Evolutionary conservation across 23 red algal genomes (phyloP).

Genomic region (Cyanidium caldarium): DNA sequence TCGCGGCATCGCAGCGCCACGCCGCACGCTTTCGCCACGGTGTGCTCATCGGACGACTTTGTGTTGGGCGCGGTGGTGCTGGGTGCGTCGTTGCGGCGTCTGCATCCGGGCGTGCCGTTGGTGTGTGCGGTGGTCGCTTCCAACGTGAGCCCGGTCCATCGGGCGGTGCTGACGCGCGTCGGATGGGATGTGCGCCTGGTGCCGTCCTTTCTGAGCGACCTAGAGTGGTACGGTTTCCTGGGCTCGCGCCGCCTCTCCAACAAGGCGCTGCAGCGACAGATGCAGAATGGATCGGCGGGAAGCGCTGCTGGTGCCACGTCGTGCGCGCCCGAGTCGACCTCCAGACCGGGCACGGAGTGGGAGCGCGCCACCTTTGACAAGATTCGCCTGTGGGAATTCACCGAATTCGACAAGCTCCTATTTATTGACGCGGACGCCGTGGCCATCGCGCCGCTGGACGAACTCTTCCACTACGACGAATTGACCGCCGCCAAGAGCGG

Average conservation of each 20-base stretch:
- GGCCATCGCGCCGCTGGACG: neutral
- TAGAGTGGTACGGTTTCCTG: conserved; percentile 2
- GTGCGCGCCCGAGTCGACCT: neutral
- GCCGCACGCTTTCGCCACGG: neutral
- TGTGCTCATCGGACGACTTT: neutral
- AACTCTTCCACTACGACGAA: conserved; percentile 2
- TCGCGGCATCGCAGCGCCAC: no score
- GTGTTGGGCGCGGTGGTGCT: neutral
- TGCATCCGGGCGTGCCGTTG: neutral
- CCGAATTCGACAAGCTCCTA: neutral
- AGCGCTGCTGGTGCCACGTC: neutral
- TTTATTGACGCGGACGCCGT: neutral
- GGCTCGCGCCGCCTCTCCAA: neutral
- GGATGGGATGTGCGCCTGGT: neutral
- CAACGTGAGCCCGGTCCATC: neutral
- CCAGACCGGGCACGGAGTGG: neutral
- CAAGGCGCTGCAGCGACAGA: neutral
- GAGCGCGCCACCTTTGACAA: conserved; percentile 1
- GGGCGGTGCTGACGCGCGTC: neutral
- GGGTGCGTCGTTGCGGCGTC: neutral
- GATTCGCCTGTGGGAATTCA: neutral
- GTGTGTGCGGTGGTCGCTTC: neutral
- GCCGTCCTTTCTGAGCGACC: neutral
- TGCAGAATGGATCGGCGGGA: neutral
- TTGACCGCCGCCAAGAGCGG: neutral